Base-by-base conservation (phyloP, 257 asterid species). In the Vinca minor region DNA sequence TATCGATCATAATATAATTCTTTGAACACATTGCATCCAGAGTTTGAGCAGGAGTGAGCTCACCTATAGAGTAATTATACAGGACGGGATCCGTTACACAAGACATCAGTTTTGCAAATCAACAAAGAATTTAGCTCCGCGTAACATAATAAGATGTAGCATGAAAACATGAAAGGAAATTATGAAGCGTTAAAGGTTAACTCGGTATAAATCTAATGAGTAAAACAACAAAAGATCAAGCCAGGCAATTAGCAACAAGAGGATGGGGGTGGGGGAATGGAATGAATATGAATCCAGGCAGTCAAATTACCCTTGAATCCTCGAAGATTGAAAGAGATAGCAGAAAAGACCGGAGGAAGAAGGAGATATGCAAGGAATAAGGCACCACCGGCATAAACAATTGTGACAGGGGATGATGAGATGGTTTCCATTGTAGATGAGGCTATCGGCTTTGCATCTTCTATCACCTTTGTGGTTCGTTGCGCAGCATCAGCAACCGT, bases 401-500 rank as follows among this genome's bases (percentile, higher is more conserved):
- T 63, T 31, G 80, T 73, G 69, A 73, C 66, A 58, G 98, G 98
- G 54, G 96, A 84, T 0, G 97, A 69, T 63, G 89, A 82, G 64
- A 92, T 84, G 35, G 87, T 74, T 72, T 92, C 77, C 66, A 89
- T 77, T 34, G 96, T 89, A 63, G 98, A 82, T 67, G 88, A 72
- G 65, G 96, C 97, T 25, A 92, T 69, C 15, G 98, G 97, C 65
- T 81, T 85, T 56, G 95, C 98, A 47, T 61, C 89, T 71, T 69
- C 83, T 50, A 91, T 91, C 63, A 87, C 88, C 77, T 82, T 85
- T 47, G 89, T 79, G 38, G 96, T 89, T 71, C 81, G 96, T 69
- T 92, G 94, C 55, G 95, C 96, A 35, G 85, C 95, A 77, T 82
- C 95, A 66, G 83, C 85, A 65, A 89, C 82, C 28, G 96, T 82